Base-by-base conservation (phyloP, 2,329 filamentous ascomycete genomes). In the Colletotrichum simmondsii region DNA sequence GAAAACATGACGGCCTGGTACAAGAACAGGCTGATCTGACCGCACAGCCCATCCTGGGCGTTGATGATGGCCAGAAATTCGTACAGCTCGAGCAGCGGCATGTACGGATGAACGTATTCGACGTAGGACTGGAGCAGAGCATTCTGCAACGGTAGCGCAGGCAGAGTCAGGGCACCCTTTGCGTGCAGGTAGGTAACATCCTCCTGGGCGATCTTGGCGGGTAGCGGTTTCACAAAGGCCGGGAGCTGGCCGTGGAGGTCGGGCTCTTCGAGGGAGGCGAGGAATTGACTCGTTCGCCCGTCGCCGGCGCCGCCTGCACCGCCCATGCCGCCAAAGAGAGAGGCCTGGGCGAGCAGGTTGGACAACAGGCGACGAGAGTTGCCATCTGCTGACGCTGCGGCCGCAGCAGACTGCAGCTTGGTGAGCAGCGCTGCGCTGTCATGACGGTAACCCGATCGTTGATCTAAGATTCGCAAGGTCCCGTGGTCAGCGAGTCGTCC, bases 1-100 rank as follows among this genome's bases (percentile, higher is more conserved):
- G 95, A 93, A 80, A 98, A 98, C 94, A 98, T 97, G 78, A 98
- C 93, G 12, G 95, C 94, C 80, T 98, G 96, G 82, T 97, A 98
- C 2, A 98, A 85, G 71, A 98, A 90, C 77, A 98, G 85, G 83
- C 95, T 98, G 78, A 95, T 88, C 79, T 91, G 92, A 11, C 92
- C 92, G 76, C 90, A 87, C 59, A 89, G 87, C 16, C 93, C 94
- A 80, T 97, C 93, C 12, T 88, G 86, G 70, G 87, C 86, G 77
- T 92, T 90, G 75, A 95, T 87, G 57, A 89, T 87, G 62, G 85
- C 79, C 71, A 93, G 79, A 76, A 92, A 88, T 80, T 90, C 83
- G 80, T 91, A 82, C 78, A 92, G 78, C 85, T 94, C 95, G 75
- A 98, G 85, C 37, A 98, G 86, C 28, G 96, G 96, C 94, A 98